phyloP scores from a whole-genome alignment of 2,329 filamentous ascomycete genomes.

The Cyphellophora europaea region DNA sequence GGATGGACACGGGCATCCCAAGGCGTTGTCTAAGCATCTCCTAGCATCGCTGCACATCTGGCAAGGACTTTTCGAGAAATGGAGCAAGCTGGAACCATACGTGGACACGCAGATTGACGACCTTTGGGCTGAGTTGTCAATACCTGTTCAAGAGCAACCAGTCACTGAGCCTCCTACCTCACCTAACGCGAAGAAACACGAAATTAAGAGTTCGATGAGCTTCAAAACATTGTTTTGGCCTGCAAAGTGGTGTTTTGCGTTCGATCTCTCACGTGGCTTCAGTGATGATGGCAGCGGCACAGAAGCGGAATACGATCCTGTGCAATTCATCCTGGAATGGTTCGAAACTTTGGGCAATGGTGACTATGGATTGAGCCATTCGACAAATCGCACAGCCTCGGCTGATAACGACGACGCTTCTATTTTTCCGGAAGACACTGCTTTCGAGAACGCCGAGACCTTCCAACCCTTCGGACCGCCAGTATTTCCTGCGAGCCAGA shows the following conservation, averaged over 20 bases:
- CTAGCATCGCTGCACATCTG: slow-evolving; percentile 5
- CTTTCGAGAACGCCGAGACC: slow-evolving; percentile 16
- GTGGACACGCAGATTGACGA: slow-evolving; percentile 3
- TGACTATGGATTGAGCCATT: neutral
- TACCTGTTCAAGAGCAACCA: slow-evolving; percentile 9
- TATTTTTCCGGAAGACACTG: slow-evolving; percentile 13
- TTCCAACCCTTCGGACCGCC: slow-evolving; percentile 15
- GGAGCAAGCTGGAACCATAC: slow-evolving; percentile 9
- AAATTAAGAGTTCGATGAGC: slow-evolving; percentile 6
- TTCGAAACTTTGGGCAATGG: slow-evolving; percentile 10
- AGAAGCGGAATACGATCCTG: slow-evolving; percentile 23
- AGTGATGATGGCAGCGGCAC: slow-evolving; percentile 5
- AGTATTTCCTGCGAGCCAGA: slow-evolving; percentile 13
- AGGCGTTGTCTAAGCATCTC: neutral
- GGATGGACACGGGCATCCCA: too few relatives aligned
- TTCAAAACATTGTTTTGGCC: slow-evolving; percentile 37
- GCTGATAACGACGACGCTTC: slow-evolving; percentile 14
- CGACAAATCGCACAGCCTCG: neutral
- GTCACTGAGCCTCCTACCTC: neutral
- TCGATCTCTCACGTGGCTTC: slow-evolving; percentile 18
- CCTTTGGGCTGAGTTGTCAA: slow-evolving; percentile 12
- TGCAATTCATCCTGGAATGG: slow-evolving; percentile 35
- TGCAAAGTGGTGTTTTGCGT: slow-evolving; percentile 31
- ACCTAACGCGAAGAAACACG: neutral
- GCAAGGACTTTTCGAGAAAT: slow-evolving; percentile 10